Evolutionary conservation across 768 basidiomycete genomes (phyloP), one percentile per base, ranked within the genome.

Genomic region (Gloeophyllum trabeum): DNA sequence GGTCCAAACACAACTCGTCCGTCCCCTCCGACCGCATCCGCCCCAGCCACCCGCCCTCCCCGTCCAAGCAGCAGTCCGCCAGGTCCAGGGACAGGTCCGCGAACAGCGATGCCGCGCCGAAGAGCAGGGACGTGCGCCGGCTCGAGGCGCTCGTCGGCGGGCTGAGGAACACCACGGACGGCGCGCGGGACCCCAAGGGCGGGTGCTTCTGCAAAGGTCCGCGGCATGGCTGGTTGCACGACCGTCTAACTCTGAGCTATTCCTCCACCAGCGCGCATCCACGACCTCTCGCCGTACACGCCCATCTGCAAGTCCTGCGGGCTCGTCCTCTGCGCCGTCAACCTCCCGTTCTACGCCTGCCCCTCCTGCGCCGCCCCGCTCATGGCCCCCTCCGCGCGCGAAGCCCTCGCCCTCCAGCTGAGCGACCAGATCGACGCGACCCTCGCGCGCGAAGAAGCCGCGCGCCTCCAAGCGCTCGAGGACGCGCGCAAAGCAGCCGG

Each of bases 191-290:
- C 56, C 70, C 76, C 0, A 72, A 69, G 30, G 74, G 76, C 3
- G 79, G 81, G 0, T 85, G 81, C 51, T 84, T 80, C 51, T 85
- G 81, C 49, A 73, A 75, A 62, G 79, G 81, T 76, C 41, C 24
- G 60, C 24, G 18, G 10, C 24, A 20, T 30, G 19, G 26, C 50
- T 24, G 14, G 16, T 23, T 41, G 13, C 26, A 14, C 22, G 38
- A 6, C 37, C 22, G 24, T 42, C 24, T 25, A 37, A 37, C 16
- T 24, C 18, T n/a, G 22, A n/a, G 12, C 16, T 19, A 3, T 7
- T 13, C 21, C 6, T 19, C 30, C 36, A 39, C 20, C 49, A 82
- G 81, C 80, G 2, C 63, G 76, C 37, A 58, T 61, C 18, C 81
- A 85, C 43, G 43, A 57, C 1, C 59, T 85, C n/a, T 84, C 81